These are phyloP conservation scores for Ceratocystis harringtonii DNA, from an alignment of 2,329 filamentous ascomycete species.

Conservation along the genomic window DNA sequence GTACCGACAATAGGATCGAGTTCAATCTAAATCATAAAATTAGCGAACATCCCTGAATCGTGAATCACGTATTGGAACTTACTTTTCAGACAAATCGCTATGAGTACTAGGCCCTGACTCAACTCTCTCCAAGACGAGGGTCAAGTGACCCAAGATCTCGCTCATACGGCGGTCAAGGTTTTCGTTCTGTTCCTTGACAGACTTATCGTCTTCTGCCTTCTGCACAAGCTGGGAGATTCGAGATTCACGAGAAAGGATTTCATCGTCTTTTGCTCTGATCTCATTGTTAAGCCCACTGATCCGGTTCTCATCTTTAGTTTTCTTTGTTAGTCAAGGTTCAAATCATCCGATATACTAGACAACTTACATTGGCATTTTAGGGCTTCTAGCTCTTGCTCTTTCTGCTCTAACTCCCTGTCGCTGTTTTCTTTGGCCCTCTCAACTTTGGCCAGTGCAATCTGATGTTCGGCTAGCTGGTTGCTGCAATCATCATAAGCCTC, in stretches of 20 bases:
- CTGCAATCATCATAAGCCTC: not conserved
- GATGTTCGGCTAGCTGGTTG: slow-evolving; percentile 1
- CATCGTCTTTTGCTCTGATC: slow-evolving; percentile 7
- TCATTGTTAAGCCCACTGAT: not conserved
- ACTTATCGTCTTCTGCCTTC: not conserved
- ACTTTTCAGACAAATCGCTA: not conserved
- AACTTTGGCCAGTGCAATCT: not conserved
- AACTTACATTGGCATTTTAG: slow-evolving; percentile 8
- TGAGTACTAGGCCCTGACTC: not conserved
- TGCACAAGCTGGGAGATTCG: slow-evolving; percentile 11
- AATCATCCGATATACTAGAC: not conserved
- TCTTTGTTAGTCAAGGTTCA: not conserved
- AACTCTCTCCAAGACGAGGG: not conserved
- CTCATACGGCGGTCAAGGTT: not conserved
- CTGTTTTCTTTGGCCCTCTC: not conserved
- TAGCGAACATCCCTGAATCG: not conserved
- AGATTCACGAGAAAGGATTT: not conserved
- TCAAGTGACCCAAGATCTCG: not conserved
- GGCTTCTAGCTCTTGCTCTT: not conserved
- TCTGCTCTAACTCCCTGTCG: not conserved
- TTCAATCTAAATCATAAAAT: slow-evolving; percentile 5
- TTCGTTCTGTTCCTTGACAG: not conserved
- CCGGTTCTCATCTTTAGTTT: not conserved
- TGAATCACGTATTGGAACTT: not conserved
- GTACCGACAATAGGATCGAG: slow-evolving; percentile 1